Evolutionary conservation across 306 rosid species (phyloP).

Genomic region (Inga laurina): DNA sequence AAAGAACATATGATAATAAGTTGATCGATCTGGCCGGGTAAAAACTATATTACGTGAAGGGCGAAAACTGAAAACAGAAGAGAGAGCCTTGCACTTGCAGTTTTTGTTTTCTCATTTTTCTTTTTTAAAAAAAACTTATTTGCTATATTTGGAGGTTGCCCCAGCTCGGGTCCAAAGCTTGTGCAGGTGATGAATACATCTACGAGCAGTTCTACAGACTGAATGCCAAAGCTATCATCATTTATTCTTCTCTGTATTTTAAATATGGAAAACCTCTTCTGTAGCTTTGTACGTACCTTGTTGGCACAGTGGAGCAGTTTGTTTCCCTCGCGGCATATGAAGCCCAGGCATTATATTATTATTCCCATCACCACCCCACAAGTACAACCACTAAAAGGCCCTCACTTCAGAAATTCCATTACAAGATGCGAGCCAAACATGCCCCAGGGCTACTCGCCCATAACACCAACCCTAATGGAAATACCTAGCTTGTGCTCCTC

Average conservation of each 20-base stretch:
- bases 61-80: conserved; percentile 5
- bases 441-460: conserved; percentile 25
- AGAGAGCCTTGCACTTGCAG: not conserved
- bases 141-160: conserved; percentile 17
- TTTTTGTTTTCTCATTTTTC: not conserved
- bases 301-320: not conserved
- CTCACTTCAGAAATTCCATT: conserved; percentile 36
- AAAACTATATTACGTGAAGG: not conserved
- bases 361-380: conserved; percentile 9
- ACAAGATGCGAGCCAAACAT: conserved; percentile 30
- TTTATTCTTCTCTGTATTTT: not conserved
- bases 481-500: not conserved
- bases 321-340: conserved; percentile 32
- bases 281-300: conserved; percentile 17
- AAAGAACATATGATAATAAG: not conserved
- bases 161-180: conserved; percentile 17
- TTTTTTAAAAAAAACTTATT: not conserved
- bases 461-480: conserved; percentile 58
- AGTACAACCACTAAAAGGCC: conserved; percentile 37
- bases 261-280: conserved; percentile 14
- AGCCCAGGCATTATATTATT: conserved; percentile 1
- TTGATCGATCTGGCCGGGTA: not conserved
- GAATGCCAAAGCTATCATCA: not conserved
- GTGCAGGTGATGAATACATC: conserved; percentile 17
- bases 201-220: conserved; percentile 6